Evolutionary conservation across 2,329 filamentous ascomycete species (phyloP).

Genomic region (Phaeosphaeriaceae sp.): DNA sequence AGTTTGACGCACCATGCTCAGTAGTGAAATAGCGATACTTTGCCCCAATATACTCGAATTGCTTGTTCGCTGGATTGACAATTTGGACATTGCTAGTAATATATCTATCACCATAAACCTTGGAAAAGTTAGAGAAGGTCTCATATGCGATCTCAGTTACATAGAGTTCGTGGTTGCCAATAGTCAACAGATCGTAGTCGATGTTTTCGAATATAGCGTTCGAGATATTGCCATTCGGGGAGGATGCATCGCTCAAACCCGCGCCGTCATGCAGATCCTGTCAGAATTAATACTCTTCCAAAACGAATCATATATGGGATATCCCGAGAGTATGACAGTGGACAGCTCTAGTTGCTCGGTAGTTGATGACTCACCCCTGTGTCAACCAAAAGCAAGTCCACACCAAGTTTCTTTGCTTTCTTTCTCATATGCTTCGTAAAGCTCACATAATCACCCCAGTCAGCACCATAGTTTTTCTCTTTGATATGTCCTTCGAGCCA

Average conservation of each 20-base stretch:
- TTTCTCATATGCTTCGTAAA: constrained; percentile 66
- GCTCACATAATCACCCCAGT: constrained; percentile 70
- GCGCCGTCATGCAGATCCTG: constrained; percentile 71
- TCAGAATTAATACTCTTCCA: background rate
- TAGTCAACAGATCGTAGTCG: constrained; percentile 61
- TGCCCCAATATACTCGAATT: constrained; percentile 55
- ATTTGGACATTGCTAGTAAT: constrained; percentile 62
- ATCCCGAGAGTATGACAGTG: no score
- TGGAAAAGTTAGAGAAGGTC: constrained; percentile 65
- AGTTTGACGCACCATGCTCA: constrained; percentile 43
- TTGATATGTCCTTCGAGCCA: constrained; percentile 68
- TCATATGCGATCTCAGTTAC: constrained; percentile 67
- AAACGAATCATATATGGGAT: no score
- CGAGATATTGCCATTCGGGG: constrained; percentile 62
- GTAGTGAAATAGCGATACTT: constrained; percentile 60
- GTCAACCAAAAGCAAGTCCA: constrained; percentile 67
- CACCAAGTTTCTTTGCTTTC: constrained; percentile 62
- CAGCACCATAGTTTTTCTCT: constrained; percentile 68
- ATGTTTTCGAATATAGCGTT: constrained; percentile 60
- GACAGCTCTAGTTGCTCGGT: no score
- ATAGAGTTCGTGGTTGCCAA: constrained; percentile 71
- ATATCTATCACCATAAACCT: constrained; percentile 62
- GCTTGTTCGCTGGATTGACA: constrained; percentile 50
- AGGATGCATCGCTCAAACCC: constrained; percentile 66
- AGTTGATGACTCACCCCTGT: constrained; percentile 53